Conservation (phyloP, 306 rosid genomes). For the Fagus crenata region DNA sequence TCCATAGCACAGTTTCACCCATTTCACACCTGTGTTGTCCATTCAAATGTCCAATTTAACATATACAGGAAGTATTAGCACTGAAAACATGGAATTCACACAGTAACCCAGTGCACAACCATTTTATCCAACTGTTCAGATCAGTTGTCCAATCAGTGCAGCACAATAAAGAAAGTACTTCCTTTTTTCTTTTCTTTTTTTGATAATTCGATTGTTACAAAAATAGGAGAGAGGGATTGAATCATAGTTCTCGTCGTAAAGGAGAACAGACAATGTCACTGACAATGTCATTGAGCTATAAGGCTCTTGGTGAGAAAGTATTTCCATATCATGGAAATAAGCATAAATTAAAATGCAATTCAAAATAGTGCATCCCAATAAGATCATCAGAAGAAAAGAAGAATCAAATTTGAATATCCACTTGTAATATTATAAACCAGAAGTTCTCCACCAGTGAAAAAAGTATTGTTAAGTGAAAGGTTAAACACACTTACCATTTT, state of each 20-base stretch:
- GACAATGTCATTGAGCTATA: too few species aligned
- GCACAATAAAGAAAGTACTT: neutral
- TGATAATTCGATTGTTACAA: too few species aligned
- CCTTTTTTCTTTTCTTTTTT: too few species aligned
- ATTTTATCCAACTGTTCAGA: neutral
- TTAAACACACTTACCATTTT: slow-evolving; percentile 67
- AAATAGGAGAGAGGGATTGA: too few species aligned
- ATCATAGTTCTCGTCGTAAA: too few species aligned
- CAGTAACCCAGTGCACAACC: neutral
- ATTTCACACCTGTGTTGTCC: neutral
- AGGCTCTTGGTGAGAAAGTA: neutral
- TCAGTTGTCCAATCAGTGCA: neutral
- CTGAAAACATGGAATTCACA: neutral
- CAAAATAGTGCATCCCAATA: neutral
- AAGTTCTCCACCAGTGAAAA: neutral
- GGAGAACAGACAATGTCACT: too few species aligned
- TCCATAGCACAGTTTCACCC: too few species aligned
- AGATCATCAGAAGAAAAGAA: neutral
- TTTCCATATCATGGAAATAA: neutral
- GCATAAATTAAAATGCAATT: neutral
- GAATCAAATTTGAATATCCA: neutral
- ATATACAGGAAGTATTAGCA: neutral
- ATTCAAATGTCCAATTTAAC: neutral
- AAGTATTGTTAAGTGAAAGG: slow-evolving; percentile 14
- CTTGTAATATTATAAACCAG: neutral